Conservation (phyloP, 2,329 filamentous ascomycete genomes). For the Colletotrichum chlorophyti region DNA sequence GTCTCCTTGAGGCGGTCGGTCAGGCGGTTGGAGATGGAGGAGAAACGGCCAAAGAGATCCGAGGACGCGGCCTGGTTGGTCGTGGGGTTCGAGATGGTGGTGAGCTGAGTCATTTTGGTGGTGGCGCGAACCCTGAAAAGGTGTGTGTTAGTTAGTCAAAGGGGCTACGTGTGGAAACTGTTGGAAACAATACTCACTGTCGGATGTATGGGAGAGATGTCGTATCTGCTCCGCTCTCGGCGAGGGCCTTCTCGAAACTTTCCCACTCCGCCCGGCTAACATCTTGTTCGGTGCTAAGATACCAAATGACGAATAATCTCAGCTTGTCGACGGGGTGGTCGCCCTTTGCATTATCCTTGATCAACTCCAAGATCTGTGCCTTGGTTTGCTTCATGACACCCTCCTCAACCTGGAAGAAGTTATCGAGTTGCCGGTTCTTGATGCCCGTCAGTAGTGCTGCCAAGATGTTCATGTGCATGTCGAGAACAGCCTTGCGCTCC, state of each 20-base stretch:
- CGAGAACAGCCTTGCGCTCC: constrained; percentile 89
- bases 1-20: constrained; percentile 95
- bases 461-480: constrained; percentile 97
- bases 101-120: constrained; percentile 98
- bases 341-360: constrained; percentile 83
- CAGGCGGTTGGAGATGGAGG: constrained; percentile 86
- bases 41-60: constrained; percentile 93
- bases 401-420: constrained; percentile 95
- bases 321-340: constrained; percentile 88
- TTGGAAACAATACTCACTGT: constrained; percentile 62
- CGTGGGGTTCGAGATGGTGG: constrained; percentile 81
- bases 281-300: constrained; percentile 90
- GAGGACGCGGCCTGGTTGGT: constrained; percentile 67
- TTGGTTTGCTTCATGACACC: constrained; percentile 91
- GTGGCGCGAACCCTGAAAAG: constrained; percentile 79
- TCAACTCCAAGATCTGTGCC: constrained; percentile 83
- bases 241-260: constrained; percentile 84
- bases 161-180: background rate
- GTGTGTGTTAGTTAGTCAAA: constrained; percentile 35
- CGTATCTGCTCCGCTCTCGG: constrained; percentile 76
- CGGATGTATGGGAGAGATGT: constrained; percentile 84
- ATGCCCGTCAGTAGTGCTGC: constrained; percentile 66
- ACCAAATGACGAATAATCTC: constrained; percentile 96
- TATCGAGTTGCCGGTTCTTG: constrained; percentile 94
- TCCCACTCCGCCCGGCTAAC: constrained; percentile 82